Percentiles rank a stretch among this genome's conserved stretches.
phyloP scores from a whole-genome alignment of 176 grass and related monocot genomes.

The Bonia amplexicaulis region DNA sequence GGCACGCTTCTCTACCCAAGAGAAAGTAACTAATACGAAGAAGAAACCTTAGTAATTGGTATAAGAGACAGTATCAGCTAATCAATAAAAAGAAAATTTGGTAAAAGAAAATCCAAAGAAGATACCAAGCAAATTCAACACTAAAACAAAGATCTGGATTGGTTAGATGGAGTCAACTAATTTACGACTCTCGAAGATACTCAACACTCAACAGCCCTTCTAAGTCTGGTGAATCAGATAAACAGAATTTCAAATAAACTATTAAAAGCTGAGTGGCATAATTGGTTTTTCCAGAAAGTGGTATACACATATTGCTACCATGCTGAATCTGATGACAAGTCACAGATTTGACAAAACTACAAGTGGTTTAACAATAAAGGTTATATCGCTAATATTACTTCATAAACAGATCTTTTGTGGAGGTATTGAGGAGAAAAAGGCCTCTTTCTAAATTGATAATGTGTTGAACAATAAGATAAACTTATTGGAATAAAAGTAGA shows the following conservation, averaged over 20 bases:
- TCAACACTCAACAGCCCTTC: neutral
- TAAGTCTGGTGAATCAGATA: neutral
- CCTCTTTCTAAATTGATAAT: neutral
- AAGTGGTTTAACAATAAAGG: neutral
- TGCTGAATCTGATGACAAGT: neutral
- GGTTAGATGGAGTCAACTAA: neutral
- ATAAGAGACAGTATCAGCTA: neutral
- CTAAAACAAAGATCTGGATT: neutral
- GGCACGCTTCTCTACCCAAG: neutral
- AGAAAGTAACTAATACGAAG: neutral
- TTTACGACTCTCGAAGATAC: neutral
- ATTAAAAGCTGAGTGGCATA: neutral
- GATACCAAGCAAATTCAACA: neutral
- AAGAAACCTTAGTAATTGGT: neutral
- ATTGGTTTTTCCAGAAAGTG: neutral
- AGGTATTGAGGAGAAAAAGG: neutral
- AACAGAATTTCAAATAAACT: neutral
- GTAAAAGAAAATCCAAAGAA: neutral
- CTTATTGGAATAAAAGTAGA: neutral
- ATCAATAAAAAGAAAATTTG: neutral
- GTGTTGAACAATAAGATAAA: neutral
- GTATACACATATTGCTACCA: neutral
- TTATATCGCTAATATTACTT: neutral
- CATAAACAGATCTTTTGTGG: neutral
- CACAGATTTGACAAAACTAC: neutral